Conservation (phyloP, 768 basidiomycete genomes). For the Tylopilus subfusipes region DNA sequence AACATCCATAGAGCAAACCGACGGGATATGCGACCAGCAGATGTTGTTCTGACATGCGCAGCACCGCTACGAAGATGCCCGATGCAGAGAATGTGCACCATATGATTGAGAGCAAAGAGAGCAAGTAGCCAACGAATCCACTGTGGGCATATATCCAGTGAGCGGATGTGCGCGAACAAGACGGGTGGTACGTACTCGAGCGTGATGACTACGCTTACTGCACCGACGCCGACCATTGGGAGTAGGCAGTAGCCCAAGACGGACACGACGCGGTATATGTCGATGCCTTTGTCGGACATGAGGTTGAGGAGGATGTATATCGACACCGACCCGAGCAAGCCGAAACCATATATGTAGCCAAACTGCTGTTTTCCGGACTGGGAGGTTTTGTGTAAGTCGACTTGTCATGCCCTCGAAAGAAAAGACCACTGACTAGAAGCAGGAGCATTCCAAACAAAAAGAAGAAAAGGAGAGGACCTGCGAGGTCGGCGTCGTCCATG, state of each 20-base stretch:
- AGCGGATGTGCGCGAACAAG: conserved; percentile 2
- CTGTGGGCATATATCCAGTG: conserved; percentile 36
- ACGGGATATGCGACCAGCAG: conserved; percentile 96
- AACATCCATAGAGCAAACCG: conserved; percentile 90
- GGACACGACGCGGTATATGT: conserved; percentile 91
- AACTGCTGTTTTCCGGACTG: conserved; percentile 99
- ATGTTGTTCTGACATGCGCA: conserved; percentile 94
- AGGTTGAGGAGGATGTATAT: conserved; percentile 94
- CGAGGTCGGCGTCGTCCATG: conserved; percentile 99
- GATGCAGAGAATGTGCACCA: conserved; percentile 99
- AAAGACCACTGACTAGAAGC: conserved; percentile 66
- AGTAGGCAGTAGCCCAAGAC: conserved; percentile 96
- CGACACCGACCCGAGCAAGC: conserved; percentile 86
- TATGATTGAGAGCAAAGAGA: conserved; percentile 77
- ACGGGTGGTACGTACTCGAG: conserved; percentile 66
- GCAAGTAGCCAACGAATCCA: conserved; percentile 78
- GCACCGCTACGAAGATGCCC: conserved; percentile 90
- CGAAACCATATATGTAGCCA: conserved; percentile 97
- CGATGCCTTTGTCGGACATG: conserved; percentile 94
- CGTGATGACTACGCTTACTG: conserved; percentile 79
- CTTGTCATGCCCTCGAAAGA: background rate
- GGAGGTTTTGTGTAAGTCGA: background rate
- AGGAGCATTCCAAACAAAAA: conserved; percentile 93
- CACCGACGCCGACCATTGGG: conserved; percentile 93
- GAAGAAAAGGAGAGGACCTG: conserved; percentile 92